Evolutionary conservation across 441 rosid genomes (phyloP), one percentile per base, ranked within the genome.

Genomic region (Hura crepitans): DNA sequence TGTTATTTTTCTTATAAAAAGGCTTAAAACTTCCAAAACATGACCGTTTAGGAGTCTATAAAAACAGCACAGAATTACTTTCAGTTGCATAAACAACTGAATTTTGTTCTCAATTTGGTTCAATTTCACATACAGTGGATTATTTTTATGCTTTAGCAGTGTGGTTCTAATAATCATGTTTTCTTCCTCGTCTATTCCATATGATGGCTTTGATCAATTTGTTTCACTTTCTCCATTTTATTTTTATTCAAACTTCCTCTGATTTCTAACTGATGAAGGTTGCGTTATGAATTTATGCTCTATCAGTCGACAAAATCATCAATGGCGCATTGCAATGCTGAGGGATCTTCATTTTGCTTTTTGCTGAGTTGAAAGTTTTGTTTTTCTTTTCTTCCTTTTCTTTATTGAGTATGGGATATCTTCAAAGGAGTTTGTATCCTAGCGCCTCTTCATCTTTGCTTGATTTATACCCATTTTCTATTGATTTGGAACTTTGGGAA

Each of bases 401-500:
- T 23, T 71, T 68, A 59, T 42, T 42, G 10, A 27, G 25, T 22
- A 94, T 90, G 97, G 95, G 82, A 73, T 82, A 79, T 73, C 80
- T 73, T 76, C 86, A 75, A 77, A 81, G 75, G 72, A 78, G 80
- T 77, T 73, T 78, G 74, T 81, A 83, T 61, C 80, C 83, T 70
- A 78, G 81, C 15, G 81, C 91, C 58, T 82, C 64, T 56, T 76
- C 81, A 28, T 75, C 77, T 57, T 70, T 67, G 15, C 76, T 72
- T 69, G 79, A 57, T 67, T 69, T 42, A 18, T 65, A 66, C 54
- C 86, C 82, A 39, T 65, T 83, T 69, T 72, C 84, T 66, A 74
- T 85, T 72, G 86, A 80, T 70, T 55, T 62, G 35, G 93, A 90
- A 69, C 69, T 85, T 53, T 90, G 97, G 96, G 68, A 62, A 62